Base-by-base conservation (phyloP, 116 monocot species). In the Iris pallida region DNA sequence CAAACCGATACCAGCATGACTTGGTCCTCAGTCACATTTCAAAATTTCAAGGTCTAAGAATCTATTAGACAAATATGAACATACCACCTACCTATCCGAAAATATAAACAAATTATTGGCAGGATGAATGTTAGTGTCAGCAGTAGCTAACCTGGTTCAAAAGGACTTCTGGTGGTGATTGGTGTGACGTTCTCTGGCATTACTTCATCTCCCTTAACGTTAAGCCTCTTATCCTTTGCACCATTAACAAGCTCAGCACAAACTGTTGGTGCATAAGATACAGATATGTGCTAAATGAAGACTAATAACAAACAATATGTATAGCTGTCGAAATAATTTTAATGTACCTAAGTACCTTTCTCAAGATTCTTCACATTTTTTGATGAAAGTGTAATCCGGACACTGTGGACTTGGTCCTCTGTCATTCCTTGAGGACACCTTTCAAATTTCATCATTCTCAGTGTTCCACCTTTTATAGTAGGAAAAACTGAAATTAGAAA, bases 361-460 rank as follows among this genome's bases (percentile, higher is more conserved):
- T 81, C 81, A 48, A 82, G 82, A 47, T 82, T 72, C 70, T 70
- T 82, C 8, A 70, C 77, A 75, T 65, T 77, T 59, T 73, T 82
- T 61, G 82, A 73, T 65, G 82, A 77, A 45, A 82, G 65, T 10
- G 82, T 82, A 63, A 82, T 77, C 45, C 73, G 42, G 30, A 82
- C 69, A 9, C 73, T 63, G 58, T 82, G 82, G 3, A 65, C 17
- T 52, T 76, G 68, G 4, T 69, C 73, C 56, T 57, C 66, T 2
- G 77, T 64, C 58, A 65, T 77, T 71, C 9, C 61, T 5, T 14
- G 43, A 44, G 42, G 15, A 42, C 0, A 8, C 42, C 61, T 42
- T 44, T 61, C 61, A 14, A 43, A 44, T 61, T 14, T 42, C 61
- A 61, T 61, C 42, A 3, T 17, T 12, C 43, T 42, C 44, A 44